These are phyloP conservation scores for Boletus rubropictus DNA, from an alignment of 768 basidiomycete species.

Conservation along the genomic window DNA sequence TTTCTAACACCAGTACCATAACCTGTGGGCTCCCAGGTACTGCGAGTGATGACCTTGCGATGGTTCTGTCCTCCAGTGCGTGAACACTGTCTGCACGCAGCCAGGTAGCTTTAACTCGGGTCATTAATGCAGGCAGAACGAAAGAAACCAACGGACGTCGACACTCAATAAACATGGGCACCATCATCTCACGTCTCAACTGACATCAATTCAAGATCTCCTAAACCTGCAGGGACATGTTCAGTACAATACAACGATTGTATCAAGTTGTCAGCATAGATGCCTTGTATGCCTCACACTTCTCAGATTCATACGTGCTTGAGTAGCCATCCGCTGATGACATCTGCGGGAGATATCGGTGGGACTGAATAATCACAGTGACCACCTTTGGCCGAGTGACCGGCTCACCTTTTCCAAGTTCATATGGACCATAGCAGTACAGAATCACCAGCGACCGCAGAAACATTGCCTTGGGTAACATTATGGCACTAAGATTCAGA, in stretches of 20 bases:
- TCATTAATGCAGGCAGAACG: background rate
- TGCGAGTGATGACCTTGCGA: constrained; percentile 13
- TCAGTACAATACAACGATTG: background rate
- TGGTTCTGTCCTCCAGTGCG: background rate
- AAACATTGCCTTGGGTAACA: constrained; percentile 9
- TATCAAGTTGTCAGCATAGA: background rate
- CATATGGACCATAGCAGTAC: constrained; percentile 13
- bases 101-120: background rate
- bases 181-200: background rate
- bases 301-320: constrained; percentile 1
- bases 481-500: constrained; percentile 5
- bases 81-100: background rate
- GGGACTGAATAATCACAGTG: background rate
- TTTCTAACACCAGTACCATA: background rate
- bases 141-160: background rate
- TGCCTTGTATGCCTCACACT: background rate
- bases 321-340: constrained; percentile 7
- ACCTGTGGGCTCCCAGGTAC: constrained; percentile 12
- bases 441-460: constrained; percentile 12
- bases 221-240: background rate
- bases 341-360: constrained; percentile 3
- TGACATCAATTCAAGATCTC: background rate
- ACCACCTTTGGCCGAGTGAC: background rate
- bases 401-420: constrained; percentile 9
- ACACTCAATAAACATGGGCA: background rate